Evolutionary conservation across 805 yeast species (phyloP).

Genomic region (Metschnikowia henanensis): DNA sequence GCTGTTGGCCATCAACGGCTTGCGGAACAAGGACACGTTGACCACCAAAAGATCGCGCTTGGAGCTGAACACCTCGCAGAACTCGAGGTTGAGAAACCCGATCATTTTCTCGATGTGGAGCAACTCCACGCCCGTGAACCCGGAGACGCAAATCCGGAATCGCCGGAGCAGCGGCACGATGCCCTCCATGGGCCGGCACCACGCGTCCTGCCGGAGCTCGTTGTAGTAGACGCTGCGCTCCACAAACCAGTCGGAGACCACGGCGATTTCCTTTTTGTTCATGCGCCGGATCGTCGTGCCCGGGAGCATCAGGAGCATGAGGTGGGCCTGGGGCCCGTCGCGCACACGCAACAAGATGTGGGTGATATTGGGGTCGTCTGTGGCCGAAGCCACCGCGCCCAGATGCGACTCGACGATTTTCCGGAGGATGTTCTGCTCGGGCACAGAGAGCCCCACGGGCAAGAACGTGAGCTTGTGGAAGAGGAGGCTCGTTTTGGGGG

Average conservation of each 20-base stretch:
- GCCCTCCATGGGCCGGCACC: constrained; percentile 59
- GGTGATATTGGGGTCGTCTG: constrained; percentile 25
- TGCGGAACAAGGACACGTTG: constrained; percentile 47
- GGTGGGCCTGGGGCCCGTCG: constrained; percentile 28
- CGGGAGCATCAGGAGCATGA: constrained; percentile 28
- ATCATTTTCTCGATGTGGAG: constrained; percentile 70
- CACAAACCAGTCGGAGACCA: constrained; percentile 78
- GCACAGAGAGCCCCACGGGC: constrained; percentile 40
- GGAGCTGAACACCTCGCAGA: constrained; percentile 47
- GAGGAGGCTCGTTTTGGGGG: constrained; percentile 28
- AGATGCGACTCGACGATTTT: constrained; percentile 46
- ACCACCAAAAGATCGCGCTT: constrained; percentile 58
- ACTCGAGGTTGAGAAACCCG: constrained; percentile 49
- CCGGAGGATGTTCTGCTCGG: constrained; percentile 37
- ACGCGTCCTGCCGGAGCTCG: constrained; percentile 48
- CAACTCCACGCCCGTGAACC: constrained; percentile 76
- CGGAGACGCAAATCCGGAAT: constrained; percentile 56
- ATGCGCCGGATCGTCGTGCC: constrained; percentile 23
- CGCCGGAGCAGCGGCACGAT: constrained; percentile 24
- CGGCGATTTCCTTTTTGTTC: constrained; percentile 20
- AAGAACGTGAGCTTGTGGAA: constrained; percentile 45
- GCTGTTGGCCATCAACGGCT: constrained; percentile 35
- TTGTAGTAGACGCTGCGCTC: constrained; percentile 70
- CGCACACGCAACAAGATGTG: constrained; percentile 34
- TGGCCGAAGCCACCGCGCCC: constrained; percentile 33